Base-by-base conservation (phyloP, 805 yeast species). In the Suhomyces prunicola region DNA sequence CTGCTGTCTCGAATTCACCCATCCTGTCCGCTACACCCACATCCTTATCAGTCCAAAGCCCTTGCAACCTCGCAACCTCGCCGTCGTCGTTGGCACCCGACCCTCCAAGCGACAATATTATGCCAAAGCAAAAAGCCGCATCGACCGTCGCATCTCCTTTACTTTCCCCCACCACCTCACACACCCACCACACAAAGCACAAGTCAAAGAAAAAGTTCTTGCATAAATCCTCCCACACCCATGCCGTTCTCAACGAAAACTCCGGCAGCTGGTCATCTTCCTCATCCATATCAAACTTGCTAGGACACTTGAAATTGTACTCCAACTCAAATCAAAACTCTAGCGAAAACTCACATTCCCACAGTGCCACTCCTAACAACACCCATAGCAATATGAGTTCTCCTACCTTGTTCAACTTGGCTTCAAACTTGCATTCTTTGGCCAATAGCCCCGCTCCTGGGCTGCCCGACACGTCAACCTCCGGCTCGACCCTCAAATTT, bases 221-320 rank as follows among this genome's bases (percentile, higher is more conserved):
- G 13, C 49, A 47, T 8, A 47, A 47, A 36, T 19, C 42, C 4
- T 7, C 52, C n/a, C 44, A 35, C 19, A 44, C 48, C 22, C 40
- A 27, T n/a, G 48, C 48, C 46, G 39, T 52, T 36, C 26, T 33
- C 50, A 40, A 47, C 51, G 40, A 52, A n/a, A 9, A 41, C 22
- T 54, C 55, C 46, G 42, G 50, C 53, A 54, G 39, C 52, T 51
- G 33, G 35, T 54, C 54, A 31, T 56, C 57, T 1, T 29, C 56
- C 8, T 50, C 55, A 27, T 61, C 62, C 22, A 51, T 59, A 27
- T 50, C 61, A 12, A 57, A 55, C 41, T 44, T 59, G 45, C 53
- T 57, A 46, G 54, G 57, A 44, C 60, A 58, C 33, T 50, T 58
- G 45, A 57, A 58, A 44, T 39, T 56, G 29, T 52, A 56, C 48